Evolutionary conservation across 2,329 filamentous ascomycete species (phyloP), one percentile per base, ranked within the genome.

Genomic region (Podosphaera leucotricha): DNA sequence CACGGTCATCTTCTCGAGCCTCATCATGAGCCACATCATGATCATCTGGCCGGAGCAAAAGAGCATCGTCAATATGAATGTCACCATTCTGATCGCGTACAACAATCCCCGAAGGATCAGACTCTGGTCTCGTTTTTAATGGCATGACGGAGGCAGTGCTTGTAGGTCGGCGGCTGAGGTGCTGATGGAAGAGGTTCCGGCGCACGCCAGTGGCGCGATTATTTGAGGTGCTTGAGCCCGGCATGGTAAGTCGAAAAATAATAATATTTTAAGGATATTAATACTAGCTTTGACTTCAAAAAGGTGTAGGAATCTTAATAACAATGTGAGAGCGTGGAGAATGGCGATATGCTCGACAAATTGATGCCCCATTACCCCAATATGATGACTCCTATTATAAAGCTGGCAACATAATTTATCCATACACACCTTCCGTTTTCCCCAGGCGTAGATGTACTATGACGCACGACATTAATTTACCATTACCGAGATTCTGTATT

Each of bases 31-130:
- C 62, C 43, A 70, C 67, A 44, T 71, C 68, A 15, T 62, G 58
- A 38, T 54, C 54, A 41, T 74, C 70, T 22, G 68, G 58, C 6
- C 63, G 59, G 13, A 66, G 65, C 47, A 67, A 64, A 0, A 67
- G 70, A 55, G 69, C 68, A 47, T 74, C 71, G 15, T 63, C 64
- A n/a, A 77, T 59, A 55, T 75, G 67, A 46, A 75, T 66, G 50
- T 77, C 72, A 41, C 74, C 75, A 52, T 76, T 68, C 57, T 68
- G 62, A 53, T 77, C 69, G 49, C 75, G 64, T 39, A 77, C 67
- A 7, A 79, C 69, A 46, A 79, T 77, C 50, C 76, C 72, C 0
- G 58, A 59, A 63, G 45, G 70, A 52, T 35, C 64, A 66, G 49
- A 71, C 67, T 42, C 59, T 60, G 11, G 66, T 62, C 24, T 26